Base-by-base conservation (phyloP, 2,329 filamentous ascomycete species). In the Chalara sp. region DNA sequence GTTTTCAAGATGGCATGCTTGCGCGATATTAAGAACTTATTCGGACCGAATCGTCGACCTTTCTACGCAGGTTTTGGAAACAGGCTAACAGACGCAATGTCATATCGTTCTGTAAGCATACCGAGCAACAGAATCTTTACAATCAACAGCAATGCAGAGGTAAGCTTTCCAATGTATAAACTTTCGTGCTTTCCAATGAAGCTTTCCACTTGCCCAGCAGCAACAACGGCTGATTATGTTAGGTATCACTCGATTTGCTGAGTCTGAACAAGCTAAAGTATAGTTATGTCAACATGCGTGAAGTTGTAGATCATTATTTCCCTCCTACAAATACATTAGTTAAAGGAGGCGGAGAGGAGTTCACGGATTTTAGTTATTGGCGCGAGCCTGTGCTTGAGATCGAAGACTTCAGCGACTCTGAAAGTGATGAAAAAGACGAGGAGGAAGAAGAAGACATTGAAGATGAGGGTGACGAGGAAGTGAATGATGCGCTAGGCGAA, bases 1-100 rank as follows among this genome's bases (percentile, higher is more conserved):
- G 89, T 99, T 6, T 99, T 99, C 80, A 99, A 99, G 71, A 99
- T 99, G 95, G 90, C 93, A 2, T 99, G 93, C 56, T 73, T 99
- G 21, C 84, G 93, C 40, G 93, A 99, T 67, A 97, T 99, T 60
- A 84, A 91, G 65, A 88, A 85, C 52, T 76, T 99, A 0, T 99
- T 96, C 64, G 84, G 83, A 3, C 76, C 81, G 0, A 82, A 86
- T 30, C 76, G 81, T 41, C 89, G 84, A 13, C 92, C 93, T 0
- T 99, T 99, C 65, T 97, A 96, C 63, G 95, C 95, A 8, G 93
- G 93, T 0, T 99, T 97, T 63, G 93, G 95, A 52, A 99, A 99
- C 67, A 84, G 93, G 50, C 78, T 99, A 51, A 99, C 95, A 1
- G 95, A 99, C 66, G 93, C 95, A 49, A 81, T 99, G 53, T 95